phyloP scores from a whole-genome alignment of 371 early-diverging fungal species.

The Mucor plumbeus region DNA sequence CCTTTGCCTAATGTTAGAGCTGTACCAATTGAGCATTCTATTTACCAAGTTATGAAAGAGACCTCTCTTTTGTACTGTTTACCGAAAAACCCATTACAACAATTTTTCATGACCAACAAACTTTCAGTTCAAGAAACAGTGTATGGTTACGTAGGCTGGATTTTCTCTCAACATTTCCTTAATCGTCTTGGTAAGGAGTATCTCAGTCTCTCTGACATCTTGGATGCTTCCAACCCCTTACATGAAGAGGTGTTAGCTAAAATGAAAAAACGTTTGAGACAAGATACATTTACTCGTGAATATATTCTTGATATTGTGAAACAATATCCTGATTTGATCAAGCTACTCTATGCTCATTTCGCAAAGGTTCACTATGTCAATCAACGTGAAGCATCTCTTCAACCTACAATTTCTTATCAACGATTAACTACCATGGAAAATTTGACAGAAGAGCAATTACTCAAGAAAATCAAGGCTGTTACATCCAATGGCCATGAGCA shows the following conservation, averaged over 20 bases:
- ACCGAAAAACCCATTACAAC: conserved; percentile 94
- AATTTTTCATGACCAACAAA: conserved; percentile 90
- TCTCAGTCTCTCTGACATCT: conserved; percentile 76
- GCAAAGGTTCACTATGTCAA: conserved; percentile 92
- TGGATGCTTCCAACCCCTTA: conserved; percentile 78
- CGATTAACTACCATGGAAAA: conserved; percentile 84
- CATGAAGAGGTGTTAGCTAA: conserved; percentile 94
- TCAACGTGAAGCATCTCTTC: conserved; percentile 60
- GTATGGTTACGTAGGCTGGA: conserved; percentile 96
- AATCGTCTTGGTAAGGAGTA: conserved; percentile 97
- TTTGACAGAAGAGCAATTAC: conserved; percentile 82
- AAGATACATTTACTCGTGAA: conserved; percentile 98
- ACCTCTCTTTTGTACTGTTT: conserved; percentile 95
- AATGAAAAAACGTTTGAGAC: conserved; percentile 96
- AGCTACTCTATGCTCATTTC: conserved; percentile 94
- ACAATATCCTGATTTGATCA: conserved; percentile 93
- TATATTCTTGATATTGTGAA: conserved; percentile 96
- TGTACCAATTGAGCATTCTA: conserved; percentile 89
- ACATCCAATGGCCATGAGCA: conserved; percentile 93
- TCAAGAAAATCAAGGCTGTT: conserved; percentile 84
- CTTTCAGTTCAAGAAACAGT: conserved; percentile 95
- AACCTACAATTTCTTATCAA: conserved; percentile 90
- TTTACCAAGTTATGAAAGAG: conserved; percentile 96
- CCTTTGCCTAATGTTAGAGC: conserved; percentile 79
- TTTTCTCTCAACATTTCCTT: conserved; percentile 97